Percentiles rank a stretch among this genome's conserved stretches.
These are phyloP conservation scores for Pseudotulostoma volvatum DNA, from an alignment of 495 filamentous ascomycete species.

Conservation along the genomic window DNA sequence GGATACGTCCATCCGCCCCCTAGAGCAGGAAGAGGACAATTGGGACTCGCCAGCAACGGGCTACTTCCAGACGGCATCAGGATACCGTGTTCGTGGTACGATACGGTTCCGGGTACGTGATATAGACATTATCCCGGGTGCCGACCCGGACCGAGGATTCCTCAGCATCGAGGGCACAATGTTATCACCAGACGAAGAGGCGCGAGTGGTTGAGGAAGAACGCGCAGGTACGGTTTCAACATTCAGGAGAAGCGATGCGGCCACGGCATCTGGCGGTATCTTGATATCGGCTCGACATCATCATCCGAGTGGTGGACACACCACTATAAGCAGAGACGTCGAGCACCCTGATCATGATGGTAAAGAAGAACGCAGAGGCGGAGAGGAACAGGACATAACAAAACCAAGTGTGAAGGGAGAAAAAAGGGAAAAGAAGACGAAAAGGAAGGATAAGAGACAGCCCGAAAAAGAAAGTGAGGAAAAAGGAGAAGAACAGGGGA, in stretches of 20 bases:
- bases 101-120: slow-evolving; percentile 47
- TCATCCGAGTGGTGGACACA: too few relatives aligned
- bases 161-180: slow-evolving; percentile 57
- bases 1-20: slow-evolving; percentile 3
- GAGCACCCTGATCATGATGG: too few relatives aligned
- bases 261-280: too few relatives aligned
- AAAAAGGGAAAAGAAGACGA: too few relatives aligned
- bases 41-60: slow-evolving; percentile 27
- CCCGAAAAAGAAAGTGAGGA: too few relatives aligned
- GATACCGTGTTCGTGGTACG: slow-evolving; percentile 42
- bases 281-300: too few relatives aligned
- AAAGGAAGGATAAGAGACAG: too few relatives aligned
- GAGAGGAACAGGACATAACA: too few relatives aligned
- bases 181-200: slow-evolving; percentile 33
- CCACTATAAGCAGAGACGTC: too few relatives aligned
- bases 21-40: slow-evolving; percentile 19
- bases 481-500: too few relatives aligned
- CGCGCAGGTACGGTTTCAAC: slow-evolving; percentile 12
- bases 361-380: too few relatives aligned
- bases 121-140: slow-evolving; percentile 41
- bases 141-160: slow-evolving; percentile 42
- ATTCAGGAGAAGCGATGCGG: slow-evolving; percentile 2
- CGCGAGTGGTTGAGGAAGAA: slow-evolving; percentile 22
- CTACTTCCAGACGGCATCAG: slow-evolving; percentile 45
- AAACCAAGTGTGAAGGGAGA: too few relatives aligned